A percentile compares a stretch with the other conserved stretches of the same genome.
Conservation (phyloP, 495 filamentous ascomycete genomes). For the Thozetella sp. region DNA sequence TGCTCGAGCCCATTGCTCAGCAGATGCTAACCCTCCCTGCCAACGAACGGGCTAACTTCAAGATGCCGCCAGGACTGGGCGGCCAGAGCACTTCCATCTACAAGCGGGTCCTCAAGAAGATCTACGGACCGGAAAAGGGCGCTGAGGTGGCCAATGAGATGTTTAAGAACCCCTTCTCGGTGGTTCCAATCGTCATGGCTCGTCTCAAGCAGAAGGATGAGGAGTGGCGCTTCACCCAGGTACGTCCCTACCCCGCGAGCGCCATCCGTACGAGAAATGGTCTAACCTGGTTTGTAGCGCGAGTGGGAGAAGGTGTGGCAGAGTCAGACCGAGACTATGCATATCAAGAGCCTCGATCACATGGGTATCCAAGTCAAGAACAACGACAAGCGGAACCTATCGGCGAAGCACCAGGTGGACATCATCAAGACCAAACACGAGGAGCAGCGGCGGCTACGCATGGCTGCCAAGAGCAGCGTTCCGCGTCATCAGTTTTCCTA, state of each 20-base stretch:
- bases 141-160: conserved; percentile 80
- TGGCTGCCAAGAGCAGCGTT: conserved; percentile 55
- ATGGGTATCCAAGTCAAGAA: conserved; percentile 84
- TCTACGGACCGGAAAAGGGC: conserved; percentile 88
- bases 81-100: conserved; percentile 96
- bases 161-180: conserved; percentile 76
- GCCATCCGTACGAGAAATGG: not conserved
- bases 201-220: conserved; percentile 92
- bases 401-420: conserved; percentile 80
- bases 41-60: conserved; percentile 71
- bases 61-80: conserved; percentile 79
- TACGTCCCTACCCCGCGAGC: not conserved
- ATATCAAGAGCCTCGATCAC: conserved; percentile 94
- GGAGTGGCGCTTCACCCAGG: conserved; percentile 91
- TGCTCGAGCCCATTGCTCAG: conserved; percentile 91
- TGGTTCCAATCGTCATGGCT: conserved; percentile 83
- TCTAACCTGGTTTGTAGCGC: conserved; percentile 50
- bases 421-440: conserved; percentile 88
- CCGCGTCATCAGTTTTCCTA: conserved; percentile 74
- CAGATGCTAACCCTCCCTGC: conserved; percentile 76
- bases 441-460: conserved; percentile 69
- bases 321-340: conserved; percentile 85
- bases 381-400: conserved; percentile 86
- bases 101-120: conserved; percentile 95
- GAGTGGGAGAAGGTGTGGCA: conserved; percentile 99